Conservation (phyloP, 2,329 filamentous ascomycete genomes). For the Colletotrichum australisinense region DNA sequence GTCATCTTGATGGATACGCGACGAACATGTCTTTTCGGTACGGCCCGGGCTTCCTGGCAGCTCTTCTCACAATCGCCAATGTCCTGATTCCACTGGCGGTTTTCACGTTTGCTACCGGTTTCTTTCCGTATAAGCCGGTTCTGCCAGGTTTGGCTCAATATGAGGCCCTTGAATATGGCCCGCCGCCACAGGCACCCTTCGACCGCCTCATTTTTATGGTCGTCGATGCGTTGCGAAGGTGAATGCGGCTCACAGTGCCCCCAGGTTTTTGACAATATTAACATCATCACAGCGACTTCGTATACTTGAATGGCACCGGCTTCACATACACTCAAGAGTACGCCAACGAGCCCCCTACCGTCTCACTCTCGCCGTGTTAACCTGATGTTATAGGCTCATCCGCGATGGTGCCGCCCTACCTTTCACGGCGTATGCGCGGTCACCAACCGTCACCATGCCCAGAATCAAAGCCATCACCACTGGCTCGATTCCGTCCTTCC, state of each 20-base stretch:
- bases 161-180: slow-evolving; percentile 64
- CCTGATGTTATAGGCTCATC: slow-evolving; percentile 74
- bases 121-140: slow-evolving; percentile 98
- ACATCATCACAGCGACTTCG: slow-evolving; percentile 79
- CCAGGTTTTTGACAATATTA: slow-evolving; percentile 14
- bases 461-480: slow-evolving; percentile 97
- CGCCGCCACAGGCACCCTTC: slow-evolving; percentile 76
- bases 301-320: slow-evolving; percentile 82
- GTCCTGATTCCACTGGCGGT: slow-evolving; percentile 81
- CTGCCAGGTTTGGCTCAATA: slow-evolving; percentile 85
- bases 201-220: slow-evolving; percentile 97
- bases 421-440: slow-evolving; percentile 95
- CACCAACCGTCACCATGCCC: slow-evolving; percentile 98
- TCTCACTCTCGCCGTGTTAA: neutral
- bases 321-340: slow-evolving; percentile 92
- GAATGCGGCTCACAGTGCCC: slow-evolving; percentile 38
- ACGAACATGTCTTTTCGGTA: slow-evolving; percentile 27
- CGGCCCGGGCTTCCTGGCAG: slow-evolving; percentile 15
- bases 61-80: slow-evolving; percentile 75
- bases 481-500: slow-evolving; percentile 96
- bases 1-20: slow-evolving; percentile 34
- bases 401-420: slow-evolving; percentile 85
- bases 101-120: slow-evolving; percentile 84
- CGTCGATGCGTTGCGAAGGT: slow-evolving; percentile 93
- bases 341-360: slow-evolving; percentile 35